Evolutionary conservation across 768 basidiomycete species (phyloP), one percentile per base, ranked within the genome.

Genomic region (Pleurotus platypus): DNA sequence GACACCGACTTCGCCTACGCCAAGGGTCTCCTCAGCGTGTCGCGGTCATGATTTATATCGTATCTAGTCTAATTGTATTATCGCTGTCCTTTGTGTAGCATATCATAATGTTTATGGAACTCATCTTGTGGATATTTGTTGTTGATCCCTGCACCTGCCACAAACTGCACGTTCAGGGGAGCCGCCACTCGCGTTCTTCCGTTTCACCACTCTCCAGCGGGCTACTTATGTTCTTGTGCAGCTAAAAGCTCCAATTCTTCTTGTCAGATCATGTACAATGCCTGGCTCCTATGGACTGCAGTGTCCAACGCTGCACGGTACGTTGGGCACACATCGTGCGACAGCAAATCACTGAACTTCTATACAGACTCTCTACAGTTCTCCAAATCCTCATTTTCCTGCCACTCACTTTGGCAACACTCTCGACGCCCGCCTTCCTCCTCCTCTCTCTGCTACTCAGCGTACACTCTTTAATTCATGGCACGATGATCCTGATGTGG

Each of bases 1-100:
- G 84, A 80, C 9, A 89, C 82, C 4, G 92, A 92, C 54, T 94
- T 95, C 68, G 94, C 93, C 2, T 85, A 87, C 55, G 87, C 84
- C 56, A 94, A 94, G 68, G 94, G 94, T n/a, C 77, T 94, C 40
- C 75, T 91, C 40, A 87, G 82, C 62, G 30, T 35, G 30, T 35
- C 30, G 7, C 30, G 30, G 1, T 11, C 30, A 35, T 35, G 30
- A 35, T 35, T 3, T 35, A 1, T 83, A 84, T 7, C 80, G 82
- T 9, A 78, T 58, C 54, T 57, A 60, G 0, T 3, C 30, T 35
- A 35, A 35, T 35, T 11, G 30, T 35, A 35, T 35, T 35, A 35
- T 35, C 30, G 30, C 30, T 35, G 30, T 35, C 30, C 30, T 35
- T 11, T 35, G 30, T 35, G 30, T 35, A 35, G 30, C 30, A 35